phyloP scores from a whole-genome alignment of 345 rosid species.

The Pistacia vera region DNA sequence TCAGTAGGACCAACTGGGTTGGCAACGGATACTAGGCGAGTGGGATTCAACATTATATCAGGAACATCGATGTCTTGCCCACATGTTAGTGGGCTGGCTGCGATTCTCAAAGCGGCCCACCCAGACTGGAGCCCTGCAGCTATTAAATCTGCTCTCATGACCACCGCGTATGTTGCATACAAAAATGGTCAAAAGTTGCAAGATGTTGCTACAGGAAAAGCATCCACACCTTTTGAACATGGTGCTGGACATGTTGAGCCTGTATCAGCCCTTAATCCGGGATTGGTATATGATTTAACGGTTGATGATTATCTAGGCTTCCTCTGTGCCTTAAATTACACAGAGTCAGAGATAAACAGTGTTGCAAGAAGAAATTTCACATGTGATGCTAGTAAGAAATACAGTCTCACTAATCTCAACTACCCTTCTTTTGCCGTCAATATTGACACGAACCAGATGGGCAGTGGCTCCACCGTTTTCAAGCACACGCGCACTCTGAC shows the following conservation, averaged over 20 bases:
- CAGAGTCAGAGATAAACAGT: constrained; percentile 42
- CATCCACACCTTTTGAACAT: constrained; percentile 73
- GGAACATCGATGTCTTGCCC: constrained; percentile 98
- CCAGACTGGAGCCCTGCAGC: constrained; percentile 94
- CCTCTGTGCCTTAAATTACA: constrained; percentile 78
- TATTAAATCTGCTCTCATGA: constrained; percentile 84
- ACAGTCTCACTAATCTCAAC: constrained; percentile 57
- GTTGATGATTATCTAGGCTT: constrained; percentile 64
- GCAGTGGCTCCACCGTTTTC: constrained; percentile 27
- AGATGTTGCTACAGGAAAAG: constrained; percentile 62
- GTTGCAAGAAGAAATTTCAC: constrained; percentile 52
- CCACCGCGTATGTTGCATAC: constrained; percentile 72
- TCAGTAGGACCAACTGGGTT: constrained; percentile 59
- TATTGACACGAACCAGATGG: constrained; percentile 28
- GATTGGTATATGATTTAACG: constrained; percentile 74
- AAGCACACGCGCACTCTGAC: constrained; percentile 70
- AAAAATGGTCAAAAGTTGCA: constrained; percentile 52
- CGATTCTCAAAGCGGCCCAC: constrained; percentile 65
- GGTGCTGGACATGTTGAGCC: constrained; percentile 97
- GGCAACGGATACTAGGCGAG: constrained; percentile 46
- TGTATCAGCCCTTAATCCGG: constrained; percentile 64
- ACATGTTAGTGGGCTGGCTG: constrained; percentile 87
- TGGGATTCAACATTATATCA: constrained; percentile 64
- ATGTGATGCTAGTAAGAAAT: constrained; percentile 46
- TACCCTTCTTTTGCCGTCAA: constrained; percentile 80